Percentiles rank a stretch among this genome's conserved stretches.
Evolutionary conservation across 169 alveolate genomes (phyloP).

Genomic region (Nephromyces sp.): DNA sequence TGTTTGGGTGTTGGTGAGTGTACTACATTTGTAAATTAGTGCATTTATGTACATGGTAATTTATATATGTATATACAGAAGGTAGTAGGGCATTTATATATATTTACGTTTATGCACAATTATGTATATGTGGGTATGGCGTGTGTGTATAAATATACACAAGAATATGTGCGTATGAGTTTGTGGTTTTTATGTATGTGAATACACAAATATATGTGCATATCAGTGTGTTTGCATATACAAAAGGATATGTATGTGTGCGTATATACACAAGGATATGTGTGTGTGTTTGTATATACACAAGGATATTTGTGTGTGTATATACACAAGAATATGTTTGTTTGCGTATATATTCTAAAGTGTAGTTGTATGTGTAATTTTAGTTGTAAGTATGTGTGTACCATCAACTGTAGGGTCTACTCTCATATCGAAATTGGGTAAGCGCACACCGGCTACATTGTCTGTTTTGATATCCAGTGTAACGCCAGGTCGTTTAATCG

Average conservation of each 20-base stretch:
- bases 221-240: neutral
- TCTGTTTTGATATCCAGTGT: constrained; percentile 67
- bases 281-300: neutral
- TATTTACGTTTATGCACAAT: neutral
- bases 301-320: neutral
- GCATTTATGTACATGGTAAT: neutral
- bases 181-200: neutral
- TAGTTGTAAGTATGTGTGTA: no score
- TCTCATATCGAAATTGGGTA: constrained; percentile 67
- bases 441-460: constrained; percentile 81
- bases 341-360: neutral
- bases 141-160: neutral
- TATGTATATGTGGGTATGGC: no score
- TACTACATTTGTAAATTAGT: neutral
- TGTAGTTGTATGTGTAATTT: no score
- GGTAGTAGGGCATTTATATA: neutral
- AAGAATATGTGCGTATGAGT: neutral
- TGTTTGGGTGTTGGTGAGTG: neutral
- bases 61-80: neutral
- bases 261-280: neutral
- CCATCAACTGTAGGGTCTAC: constrained; percentile 59
- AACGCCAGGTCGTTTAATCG: constrained; percentile 58
- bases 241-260: constrained; percentile 2
- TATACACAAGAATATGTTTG: constrained; percentile 14
- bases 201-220: neutral